Evolutionary conservation across 2,329 filamentous ascomycete species (phyloP).

Genomic region (Neospermospora avenae): DNA sequence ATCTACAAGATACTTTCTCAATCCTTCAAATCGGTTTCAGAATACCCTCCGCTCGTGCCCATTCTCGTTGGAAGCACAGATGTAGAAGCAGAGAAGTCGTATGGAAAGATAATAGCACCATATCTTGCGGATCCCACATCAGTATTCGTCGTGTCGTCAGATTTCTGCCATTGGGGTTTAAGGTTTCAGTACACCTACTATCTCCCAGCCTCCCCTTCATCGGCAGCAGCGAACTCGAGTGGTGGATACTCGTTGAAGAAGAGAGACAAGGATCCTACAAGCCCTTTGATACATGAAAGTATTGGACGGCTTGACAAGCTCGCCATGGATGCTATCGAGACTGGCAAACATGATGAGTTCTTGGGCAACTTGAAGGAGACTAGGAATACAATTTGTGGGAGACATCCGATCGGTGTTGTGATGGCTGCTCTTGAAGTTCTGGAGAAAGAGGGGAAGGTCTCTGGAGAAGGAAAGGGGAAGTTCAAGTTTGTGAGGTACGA

Average conservation of each 20-base stretch:
- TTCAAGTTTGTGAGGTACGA: conserved; percentile 83
- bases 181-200: conserved; percentile 86
- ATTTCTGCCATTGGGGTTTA: conserved; percentile 94
- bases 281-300: conserved; percentile 71
- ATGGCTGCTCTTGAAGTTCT: conserved; percentile 82
- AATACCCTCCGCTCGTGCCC: conserved; percentile 75
- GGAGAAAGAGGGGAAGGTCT: conserved; percentile 38
- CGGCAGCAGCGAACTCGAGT: conserved; percentile 36
- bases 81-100: conserved; percentile 59
- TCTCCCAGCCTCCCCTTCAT: conserved; percentile 46
- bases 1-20: conserved; percentile 72
- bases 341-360: conserved; percentile 69
- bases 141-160: conserved; percentile 85
- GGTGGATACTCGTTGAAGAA: conserved; percentile 32
- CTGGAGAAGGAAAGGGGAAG: conserved; percentile 31
- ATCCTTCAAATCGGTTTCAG: conserved; percentile 45
- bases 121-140: conserved; percentile 74
- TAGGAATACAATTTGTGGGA: conserved; percentile 87
- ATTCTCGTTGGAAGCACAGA: conserved; percentile 80
- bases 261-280: conserved; percentile 36
- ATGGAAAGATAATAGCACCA: conserved; percentile 69
- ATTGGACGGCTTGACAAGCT: conserved; percentile 76
- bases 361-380: conserved; percentile 66
- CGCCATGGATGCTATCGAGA: conserved; percentile 81
- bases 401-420: conserved; percentile 89